Evolutionary conservation across 2,329 filamentous ascomycete species (phyloP), one percentile per base, ranked within the genome.

Genomic region (Apiospora aurea): DNA sequence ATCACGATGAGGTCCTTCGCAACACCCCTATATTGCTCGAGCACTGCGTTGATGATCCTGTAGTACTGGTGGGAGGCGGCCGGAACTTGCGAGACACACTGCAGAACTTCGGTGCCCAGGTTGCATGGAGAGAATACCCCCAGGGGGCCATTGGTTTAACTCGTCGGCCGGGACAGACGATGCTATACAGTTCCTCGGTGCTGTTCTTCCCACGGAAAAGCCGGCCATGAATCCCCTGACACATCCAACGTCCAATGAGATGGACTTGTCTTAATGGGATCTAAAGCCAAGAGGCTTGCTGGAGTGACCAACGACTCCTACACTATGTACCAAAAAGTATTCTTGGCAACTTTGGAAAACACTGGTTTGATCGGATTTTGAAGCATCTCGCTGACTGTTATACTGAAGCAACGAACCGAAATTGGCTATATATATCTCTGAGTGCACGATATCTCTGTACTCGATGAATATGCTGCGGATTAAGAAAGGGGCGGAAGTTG

Each of bases 131-230:
- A 51, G 81, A 85, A 74, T 87, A 87, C 74, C 74, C 77, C 2
- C 71, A 76, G 85, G 85, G 5, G 83, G 81, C 0, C 83, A 87
- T 73, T 86, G 85, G 84, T 81, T 87, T 69, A 81, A 87, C 72
- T 80, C 81, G 29, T 83, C 84, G 0, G 69, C 75, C 0, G 85
- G 86, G 0, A 80, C 85, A 61, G 83, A 86, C 71, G 85, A 87
- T 75, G 81, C 78, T 0, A 77, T 80, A 21, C 69, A 69, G 0
- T 85, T 85, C 73, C 70, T 85, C 46, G 74, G 47, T n/a, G 53
- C 29, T 21, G 53, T 61, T 21, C 53, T 61, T 4, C 29, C 16
- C 16, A 21, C 6, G 29, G 16, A 16, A 34, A 61, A 18, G 7
- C 14, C 29, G 16, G 16, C 4, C 26, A 61, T 26, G 13, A 11